Evolutionary conservation across 805 yeast species (phyloP).

Genomic region (Yamadazyma scolyti): DNA sequence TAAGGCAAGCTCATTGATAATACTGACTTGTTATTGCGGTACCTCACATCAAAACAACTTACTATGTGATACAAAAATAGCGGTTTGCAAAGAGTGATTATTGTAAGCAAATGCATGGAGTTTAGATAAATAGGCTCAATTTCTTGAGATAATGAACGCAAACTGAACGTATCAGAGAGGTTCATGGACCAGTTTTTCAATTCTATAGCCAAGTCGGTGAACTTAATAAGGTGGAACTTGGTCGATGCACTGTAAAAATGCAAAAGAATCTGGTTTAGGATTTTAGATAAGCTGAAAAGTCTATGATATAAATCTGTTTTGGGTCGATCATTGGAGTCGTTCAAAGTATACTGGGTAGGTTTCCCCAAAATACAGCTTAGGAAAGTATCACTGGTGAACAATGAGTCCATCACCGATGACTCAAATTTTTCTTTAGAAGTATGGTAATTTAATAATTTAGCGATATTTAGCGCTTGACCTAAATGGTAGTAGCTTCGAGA

Average conservation of each 20-base stretch:
- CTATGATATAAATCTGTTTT: too few species aligned
- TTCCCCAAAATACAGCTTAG: slow-evolving; percentile 1
- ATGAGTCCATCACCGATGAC: not conserved
- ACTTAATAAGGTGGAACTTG: slow-evolving; percentile 2
- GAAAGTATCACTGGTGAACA: slow-evolving; percentile 2
- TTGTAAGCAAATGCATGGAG: slow-evolving; percentile 32
- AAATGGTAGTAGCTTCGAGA: slow-evolving; percentile 4
- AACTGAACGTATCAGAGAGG: too few species aligned
- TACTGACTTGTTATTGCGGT: too few species aligned
- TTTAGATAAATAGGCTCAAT: too few species aligned
- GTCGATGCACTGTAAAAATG: slow-evolving; percentile 1
- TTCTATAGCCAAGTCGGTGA: slow-evolving; percentile 28
- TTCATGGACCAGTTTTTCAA: slow-evolving; percentile 31
- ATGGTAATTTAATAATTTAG: slow-evolving; percentile 1
- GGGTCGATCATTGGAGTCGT: not conserved
- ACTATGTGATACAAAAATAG: slow-evolving; percentile 29
- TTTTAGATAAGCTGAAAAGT: slow-evolving; percentile 1
- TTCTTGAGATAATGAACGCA: too few species aligned
- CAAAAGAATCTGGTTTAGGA: slow-evolving; percentile 4
- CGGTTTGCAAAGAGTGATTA: slow-evolving; percentile 38
- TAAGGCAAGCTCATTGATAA: not conserved
- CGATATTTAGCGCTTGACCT: slow-evolving; percentile 4
- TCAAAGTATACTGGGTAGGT: slow-evolving; percentile 1
- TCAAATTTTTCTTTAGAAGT: not conserved
- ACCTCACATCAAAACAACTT: not conserved